A percentile compares a stretch with the other conserved stretches of the same genome.
These are phyloP conservation scores for Aspergillus sp. DNA, from an alignment of 2,329 filamentous ascomycete genomes.

Conservation along the genomic window DNA sequence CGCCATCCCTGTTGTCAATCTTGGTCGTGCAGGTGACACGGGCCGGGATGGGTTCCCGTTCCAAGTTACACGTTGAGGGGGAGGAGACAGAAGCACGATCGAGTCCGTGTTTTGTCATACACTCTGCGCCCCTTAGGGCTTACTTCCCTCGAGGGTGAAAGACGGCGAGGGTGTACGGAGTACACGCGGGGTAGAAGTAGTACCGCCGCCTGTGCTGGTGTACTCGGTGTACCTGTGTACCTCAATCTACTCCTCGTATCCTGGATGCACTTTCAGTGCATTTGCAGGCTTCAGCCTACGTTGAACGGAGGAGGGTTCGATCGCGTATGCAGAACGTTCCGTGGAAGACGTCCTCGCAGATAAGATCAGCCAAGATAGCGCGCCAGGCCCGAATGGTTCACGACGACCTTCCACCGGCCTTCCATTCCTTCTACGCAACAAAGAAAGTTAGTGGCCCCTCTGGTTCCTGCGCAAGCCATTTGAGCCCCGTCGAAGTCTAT, in stretches of 20 bases:
- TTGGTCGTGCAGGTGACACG: constrained; percentile 4
- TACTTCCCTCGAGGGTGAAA: no score
- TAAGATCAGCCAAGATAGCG: not conserved
- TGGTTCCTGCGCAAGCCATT: constrained; percentile 26
- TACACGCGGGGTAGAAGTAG: no score
- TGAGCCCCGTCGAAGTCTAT: constrained; percentile 11
- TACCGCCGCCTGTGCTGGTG: no score
- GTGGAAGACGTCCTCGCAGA: not conserved
- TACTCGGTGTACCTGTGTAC: no score
- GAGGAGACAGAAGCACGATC: not conserved
- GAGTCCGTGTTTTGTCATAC: not conserved
- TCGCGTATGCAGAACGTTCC: no score
- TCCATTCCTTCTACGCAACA: constrained; percentile 6
- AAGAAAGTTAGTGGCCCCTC: constrained; percentile 15
- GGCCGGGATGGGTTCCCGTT: not conserved
- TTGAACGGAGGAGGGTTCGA: no score
- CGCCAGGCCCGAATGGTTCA: not conserved
- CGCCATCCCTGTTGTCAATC: not conserved
- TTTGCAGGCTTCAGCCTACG: no score
- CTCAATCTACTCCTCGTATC: no score
- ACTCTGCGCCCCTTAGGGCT: not conserved
- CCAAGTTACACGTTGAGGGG: not conserved
- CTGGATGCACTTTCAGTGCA: no score
- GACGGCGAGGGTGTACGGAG: no score
- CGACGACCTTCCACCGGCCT: not conserved